phyloP scores from a whole-genome alignment of 1,139 yeast species.

The Taphrina communis region DNA sequence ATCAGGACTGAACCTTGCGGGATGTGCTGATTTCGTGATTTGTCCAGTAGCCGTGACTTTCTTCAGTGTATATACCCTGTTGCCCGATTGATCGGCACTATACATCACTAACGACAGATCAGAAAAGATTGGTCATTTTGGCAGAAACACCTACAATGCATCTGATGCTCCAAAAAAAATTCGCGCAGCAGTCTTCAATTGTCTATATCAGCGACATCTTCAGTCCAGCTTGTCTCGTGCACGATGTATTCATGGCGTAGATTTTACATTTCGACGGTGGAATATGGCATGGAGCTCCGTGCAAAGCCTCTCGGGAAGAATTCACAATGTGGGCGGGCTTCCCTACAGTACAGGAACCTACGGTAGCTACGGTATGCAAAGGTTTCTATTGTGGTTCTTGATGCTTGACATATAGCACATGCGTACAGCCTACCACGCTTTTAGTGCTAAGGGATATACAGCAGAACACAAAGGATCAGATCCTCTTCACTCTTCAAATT shows the following conservation, averaged over 20 bases:
- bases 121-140: constrained; percentile 56
- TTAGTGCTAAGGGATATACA: too few relatives aligned
- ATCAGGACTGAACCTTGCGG: constrained; percentile 99
- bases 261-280: background rate
- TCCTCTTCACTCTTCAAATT: background rate
- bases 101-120: constrained; percentile 86
- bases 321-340: background rate
- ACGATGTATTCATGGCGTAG: too few relatives aligned
- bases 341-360: background rate
- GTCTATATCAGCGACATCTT: too few relatives aligned
- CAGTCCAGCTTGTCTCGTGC: too few relatives aligned
- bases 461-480: background rate
- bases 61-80: constrained; percentile 90
- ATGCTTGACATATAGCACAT: too few relatives aligned
- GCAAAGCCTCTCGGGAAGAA: background rate
- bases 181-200: too few relatives aligned
- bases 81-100: constrained; percentile 91
- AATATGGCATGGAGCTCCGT: background rate
- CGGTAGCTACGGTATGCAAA: background rate
- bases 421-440: too few relatives aligned
- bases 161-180: background rate
- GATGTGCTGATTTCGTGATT: constrained; percentile 98
- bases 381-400: background rate
- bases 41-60: constrained; percentile 83
- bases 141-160: constrained; percentile 11